Evolutionary conservation across 768 basidiomycete genomes (phyloP), one percentile per base, ranked within the genome.

Genomic region (Lactarius hatsudake): DNA sequence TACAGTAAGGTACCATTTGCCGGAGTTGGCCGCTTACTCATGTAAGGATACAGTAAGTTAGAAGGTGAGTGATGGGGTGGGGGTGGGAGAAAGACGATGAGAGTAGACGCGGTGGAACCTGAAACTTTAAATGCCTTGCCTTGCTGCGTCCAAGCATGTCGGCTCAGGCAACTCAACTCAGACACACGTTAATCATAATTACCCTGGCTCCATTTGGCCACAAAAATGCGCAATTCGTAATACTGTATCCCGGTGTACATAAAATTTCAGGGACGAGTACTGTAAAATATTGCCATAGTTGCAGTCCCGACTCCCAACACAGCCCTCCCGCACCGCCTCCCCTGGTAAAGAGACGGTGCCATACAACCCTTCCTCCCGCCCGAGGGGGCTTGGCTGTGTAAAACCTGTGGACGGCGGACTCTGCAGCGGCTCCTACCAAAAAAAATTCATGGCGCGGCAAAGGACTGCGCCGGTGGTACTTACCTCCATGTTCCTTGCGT

Each of bases 311-410:
- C n/a, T n/a, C n/a, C n/a, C n/a, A n/a, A n/a, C n/a, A n/a, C n/a
- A n/a, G n/a, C n/a, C n/a, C n/a, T n/a, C n/a, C n/a, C n/a, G n/a
- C n/a, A n/a, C n/a, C 26, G 26, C 26, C 26, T 28, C 26, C 26
- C 93, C 72, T 94, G 93, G 77, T 95, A 96, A 98, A 1, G 94
- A 93, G 20, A 94, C 93, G 15, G 93, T 94, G 28, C 95, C 94
- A 67, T 96, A 97, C 62, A 99, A 76, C 4, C 96, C 96, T 69
- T 96, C 93, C 76, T 96, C 94, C 32, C 93, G 86, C 5, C 94
- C 95, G 13, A 96, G 79, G 86, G 97, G 87, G 13, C 96, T 72
- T 90, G 82, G 4, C 95, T 96, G 73, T 91, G 89, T 65, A 99
- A 76, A 28, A 98, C 82, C 71, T 40, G 55, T 66, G 71, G 42